Percentiles rank a stretch among this genome's conserved stretches.
Evolutionary conservation across 192 early-diverging fungal species (phyloP).

Genomic region (Backusella australiensis): DNA sequence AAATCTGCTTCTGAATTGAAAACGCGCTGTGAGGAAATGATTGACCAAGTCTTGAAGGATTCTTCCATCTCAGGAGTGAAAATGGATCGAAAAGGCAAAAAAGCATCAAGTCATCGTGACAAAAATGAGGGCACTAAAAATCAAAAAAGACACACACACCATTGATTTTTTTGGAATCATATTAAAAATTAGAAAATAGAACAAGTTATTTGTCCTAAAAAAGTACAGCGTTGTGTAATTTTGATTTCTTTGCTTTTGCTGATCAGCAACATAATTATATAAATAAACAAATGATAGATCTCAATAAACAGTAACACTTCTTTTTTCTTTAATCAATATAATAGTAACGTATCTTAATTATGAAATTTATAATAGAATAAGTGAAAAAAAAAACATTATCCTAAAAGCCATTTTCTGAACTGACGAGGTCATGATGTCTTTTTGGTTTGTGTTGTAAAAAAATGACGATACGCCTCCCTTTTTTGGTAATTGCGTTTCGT

Average conservation of each 20-base stretch:
- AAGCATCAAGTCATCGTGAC: neutral
- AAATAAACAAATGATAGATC: neutral
- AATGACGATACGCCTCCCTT: neutral
- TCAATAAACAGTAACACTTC: neutral
- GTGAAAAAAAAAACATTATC: neutral
- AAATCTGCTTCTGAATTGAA: constrained; percentile 52
- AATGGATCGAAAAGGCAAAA: neutral
- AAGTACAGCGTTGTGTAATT: neutral
- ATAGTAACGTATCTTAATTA: too few relatives aligned
- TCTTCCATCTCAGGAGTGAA: neutral
- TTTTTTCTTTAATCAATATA: neutral
- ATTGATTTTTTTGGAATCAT: neutral
- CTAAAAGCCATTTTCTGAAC: neutral
- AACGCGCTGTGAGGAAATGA: constrained; percentile 28
- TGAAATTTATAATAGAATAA: too few relatives aligned
- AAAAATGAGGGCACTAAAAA: neutral
- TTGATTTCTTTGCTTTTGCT: neutral
- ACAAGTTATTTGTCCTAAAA: neutral
- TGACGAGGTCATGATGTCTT: neutral
- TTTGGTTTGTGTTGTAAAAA: neutral
- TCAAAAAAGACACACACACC: neutral
- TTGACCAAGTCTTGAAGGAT: constrained; percentile 29
- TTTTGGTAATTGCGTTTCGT: neutral
- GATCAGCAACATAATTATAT: neutral
- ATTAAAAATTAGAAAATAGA: neutral